Conservation (phyloP, 495 filamentous ascomycete genomes). For the Cercophora newfieldiana region DNA sequence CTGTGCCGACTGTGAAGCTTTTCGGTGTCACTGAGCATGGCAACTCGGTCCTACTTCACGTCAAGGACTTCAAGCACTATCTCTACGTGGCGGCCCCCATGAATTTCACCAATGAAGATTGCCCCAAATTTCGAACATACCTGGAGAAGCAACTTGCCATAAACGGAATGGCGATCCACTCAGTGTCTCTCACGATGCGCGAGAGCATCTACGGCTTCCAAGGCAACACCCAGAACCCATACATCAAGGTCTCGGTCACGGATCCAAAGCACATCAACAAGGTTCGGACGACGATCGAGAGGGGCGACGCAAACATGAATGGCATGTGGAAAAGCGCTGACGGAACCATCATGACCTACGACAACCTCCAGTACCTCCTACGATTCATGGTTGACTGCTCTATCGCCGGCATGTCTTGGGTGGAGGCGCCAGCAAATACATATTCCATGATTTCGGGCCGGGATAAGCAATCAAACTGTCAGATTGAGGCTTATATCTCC, state of each 20-base stretch:
- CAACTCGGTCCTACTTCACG: constrained; percentile 92
- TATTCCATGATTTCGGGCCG: constrained; percentile 71
- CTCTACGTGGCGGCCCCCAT: constrained; percentile 90
- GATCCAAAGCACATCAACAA: constrained; percentile 79
- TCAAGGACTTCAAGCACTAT: constrained; percentile 95
- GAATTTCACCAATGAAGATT: constrained; percentile 73
- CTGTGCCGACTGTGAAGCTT: constrained; percentile 74
- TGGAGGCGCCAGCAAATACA: constrained; percentile 73
- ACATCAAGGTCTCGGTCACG: constrained; percentile 86
- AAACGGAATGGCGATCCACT: constrained; percentile 58
- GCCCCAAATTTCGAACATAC: constrained; percentile 69
- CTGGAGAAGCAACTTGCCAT: constrained; percentile 73
- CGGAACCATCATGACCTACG: constrained; percentile 77
- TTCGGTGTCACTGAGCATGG: constrained; percentile 97
- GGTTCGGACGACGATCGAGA: constrained; percentile 71
- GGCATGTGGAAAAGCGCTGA: constrained; percentile 78
- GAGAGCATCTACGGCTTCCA: constrained; percentile 93
- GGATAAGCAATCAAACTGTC: constrained; percentile 82
- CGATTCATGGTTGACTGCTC: constrained; percentile 97
- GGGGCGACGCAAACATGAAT: constrained; percentile 80
- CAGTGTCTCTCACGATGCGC: constrained; percentile 72
- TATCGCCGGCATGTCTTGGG: constrained; percentile 96
- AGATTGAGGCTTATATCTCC: constrained; percentile 85
- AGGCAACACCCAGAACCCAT: constrained; percentile 87
- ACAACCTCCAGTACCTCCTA: constrained; percentile 91